These are phyloP conservation scores for Globisporangium mamillatum DNA, from an alignment of 352 stramenopile genomes.

Conservation along the genomic window DNA sequence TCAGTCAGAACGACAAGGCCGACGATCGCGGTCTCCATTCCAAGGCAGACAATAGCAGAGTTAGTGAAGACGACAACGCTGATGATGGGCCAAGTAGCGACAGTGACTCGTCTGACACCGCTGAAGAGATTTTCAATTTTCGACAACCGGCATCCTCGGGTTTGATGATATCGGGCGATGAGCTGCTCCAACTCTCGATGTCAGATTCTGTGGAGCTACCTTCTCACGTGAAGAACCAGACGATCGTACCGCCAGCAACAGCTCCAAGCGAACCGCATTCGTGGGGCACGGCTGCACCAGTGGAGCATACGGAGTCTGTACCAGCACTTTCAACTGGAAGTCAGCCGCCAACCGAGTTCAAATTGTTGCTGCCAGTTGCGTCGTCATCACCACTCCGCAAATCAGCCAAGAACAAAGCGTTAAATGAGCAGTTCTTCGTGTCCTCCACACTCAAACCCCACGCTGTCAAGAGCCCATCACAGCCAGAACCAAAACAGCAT, in stretches of 20 bases:
- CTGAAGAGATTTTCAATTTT: constrained; percentile 13
- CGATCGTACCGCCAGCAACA: background rate
- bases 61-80: background rate
- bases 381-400: constrained; percentile 19
- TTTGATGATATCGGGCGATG: constrained; percentile 16
- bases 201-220: constrained; percentile 28
- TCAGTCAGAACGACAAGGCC: background rate
- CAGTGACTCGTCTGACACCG: background rate
- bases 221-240: constrained; percentile 8
- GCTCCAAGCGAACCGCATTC: background rate
- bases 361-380: constrained; percentile 26
- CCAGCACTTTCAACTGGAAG: background rate
- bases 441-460: background rate
- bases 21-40: background rate
- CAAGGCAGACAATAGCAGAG: background rate
- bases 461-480: background rate
- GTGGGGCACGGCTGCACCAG: too few species aligned
- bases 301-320: too few species aligned
- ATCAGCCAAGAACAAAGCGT: background rate
- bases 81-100: background rate
- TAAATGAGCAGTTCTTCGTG: background rate
- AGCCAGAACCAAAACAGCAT: background rate
- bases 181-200: constrained; percentile 33
- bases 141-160: background rate
- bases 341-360: constrained; percentile 28